A percentile compares a stretch with the other conserved stretches of the same genome.
These are phyloP conservation scores for Ilex asprella DNA, from an alignment of 257 asterid species.

Conservation along the genomic window DNA sequence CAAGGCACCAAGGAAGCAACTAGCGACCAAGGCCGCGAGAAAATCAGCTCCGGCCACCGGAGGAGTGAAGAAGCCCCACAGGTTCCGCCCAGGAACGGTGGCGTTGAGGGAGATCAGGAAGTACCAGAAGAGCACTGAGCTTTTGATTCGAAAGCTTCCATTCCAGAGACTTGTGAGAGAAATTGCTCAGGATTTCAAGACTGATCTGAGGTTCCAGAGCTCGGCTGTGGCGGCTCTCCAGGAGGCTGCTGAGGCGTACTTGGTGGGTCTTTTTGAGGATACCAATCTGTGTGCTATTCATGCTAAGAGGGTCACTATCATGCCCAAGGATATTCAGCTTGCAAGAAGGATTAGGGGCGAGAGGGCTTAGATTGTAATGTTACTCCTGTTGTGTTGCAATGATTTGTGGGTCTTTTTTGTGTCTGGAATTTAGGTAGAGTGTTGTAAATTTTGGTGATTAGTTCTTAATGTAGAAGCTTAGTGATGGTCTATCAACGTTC, in stretches of 20 bases:
- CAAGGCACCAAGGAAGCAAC: conserved; percentile 75
- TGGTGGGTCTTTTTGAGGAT: no score
- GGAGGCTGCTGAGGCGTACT: no score
- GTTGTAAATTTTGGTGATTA: not conserved
- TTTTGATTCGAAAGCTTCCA: no score
- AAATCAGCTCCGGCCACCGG: conserved; percentile 77
- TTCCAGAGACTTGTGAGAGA: not conserved
- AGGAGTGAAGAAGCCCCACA: conserved; percentile 74
- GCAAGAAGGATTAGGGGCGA: not conserved
- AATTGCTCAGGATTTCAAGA: not conserved
- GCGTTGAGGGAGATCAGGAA: conserved; percentile 9
- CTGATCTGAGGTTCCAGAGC: conserved; percentile 1
- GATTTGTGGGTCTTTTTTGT: not conserved
- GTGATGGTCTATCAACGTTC: no score
- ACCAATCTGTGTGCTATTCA: no score
- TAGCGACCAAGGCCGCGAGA: conserved; percentile 76
- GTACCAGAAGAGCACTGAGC: no score
- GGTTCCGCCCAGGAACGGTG: conserved; percentile 78
- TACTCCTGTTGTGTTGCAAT: not conserved
- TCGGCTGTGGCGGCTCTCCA: not conserved
- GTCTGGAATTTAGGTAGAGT: not conserved
- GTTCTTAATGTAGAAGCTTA: not conserved
- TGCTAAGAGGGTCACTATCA: no score
- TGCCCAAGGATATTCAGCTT: no score
- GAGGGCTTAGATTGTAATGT: not conserved